Evolutionary conservation across 345 rosid genomes (phyloP).

Genomic region (Erodium maritimum): DNA sequence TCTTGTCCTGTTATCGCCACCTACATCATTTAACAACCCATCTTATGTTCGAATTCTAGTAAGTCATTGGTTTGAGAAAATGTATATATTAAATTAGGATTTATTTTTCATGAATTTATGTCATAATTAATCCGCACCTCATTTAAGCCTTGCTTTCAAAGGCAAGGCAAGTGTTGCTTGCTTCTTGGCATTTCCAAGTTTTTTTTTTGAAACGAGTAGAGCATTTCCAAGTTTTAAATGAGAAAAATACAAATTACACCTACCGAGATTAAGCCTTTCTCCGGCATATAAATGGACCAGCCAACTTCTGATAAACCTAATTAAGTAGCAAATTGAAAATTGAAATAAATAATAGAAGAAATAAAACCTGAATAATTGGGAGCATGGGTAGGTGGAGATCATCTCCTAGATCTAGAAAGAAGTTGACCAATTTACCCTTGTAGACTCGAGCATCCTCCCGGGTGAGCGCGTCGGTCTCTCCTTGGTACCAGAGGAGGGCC

Average conservation of each 20-base stretch:
- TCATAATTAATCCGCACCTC: too few species aligned
- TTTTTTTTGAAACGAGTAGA: too few species aligned
- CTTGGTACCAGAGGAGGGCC: constrained; percentile 81
- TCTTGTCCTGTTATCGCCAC: constrained; percentile 33
- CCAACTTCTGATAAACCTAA: too few species aligned
- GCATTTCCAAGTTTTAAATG: too few species aligned
- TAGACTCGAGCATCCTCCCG: constrained; percentile 41
- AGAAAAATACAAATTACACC: neutral
- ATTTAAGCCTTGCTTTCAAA: too few species aligned
- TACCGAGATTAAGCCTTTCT: neutral
- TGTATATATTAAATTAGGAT: too few species aligned
- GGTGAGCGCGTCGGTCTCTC: constrained; percentile 52
- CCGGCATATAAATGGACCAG: too few species aligned
- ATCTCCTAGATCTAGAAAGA: constrained; percentile 42
- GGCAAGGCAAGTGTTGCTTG: neutral
- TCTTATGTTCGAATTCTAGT: neutral
- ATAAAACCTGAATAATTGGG: constrained; percentile 52
- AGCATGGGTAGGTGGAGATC: constrained; percentile 56
- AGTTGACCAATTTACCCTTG: constrained; percentile 32
- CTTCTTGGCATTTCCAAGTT: neutral
- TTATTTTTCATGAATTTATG: too few species aligned
- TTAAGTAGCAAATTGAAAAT: too few species aligned
- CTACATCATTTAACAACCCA: constrained; percentile 4
- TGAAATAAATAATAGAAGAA: too few species aligned
- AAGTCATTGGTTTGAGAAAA: too few species aligned